A percentile compares a stretch with the other conserved stretches of the same genome.
Evolutionary conservation across 2,329 filamentous ascomycete species (phyloP).

Genomic region (Calonectria henricotiae): DNA sequence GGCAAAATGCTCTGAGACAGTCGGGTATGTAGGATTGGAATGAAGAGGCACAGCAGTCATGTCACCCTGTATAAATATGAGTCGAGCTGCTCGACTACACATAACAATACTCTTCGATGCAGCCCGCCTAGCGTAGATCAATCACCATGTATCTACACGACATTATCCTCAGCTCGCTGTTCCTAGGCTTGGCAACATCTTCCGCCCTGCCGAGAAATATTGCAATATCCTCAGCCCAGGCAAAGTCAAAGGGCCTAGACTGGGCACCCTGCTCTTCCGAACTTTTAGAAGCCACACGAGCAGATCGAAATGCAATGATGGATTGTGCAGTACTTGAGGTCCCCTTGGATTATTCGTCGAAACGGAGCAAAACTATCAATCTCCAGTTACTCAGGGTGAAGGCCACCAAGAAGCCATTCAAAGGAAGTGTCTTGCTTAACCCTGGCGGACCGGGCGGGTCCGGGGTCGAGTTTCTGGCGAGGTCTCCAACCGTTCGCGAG

Average conservation of each 20-base stretch:
- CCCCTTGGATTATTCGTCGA: conserved; percentile 2
- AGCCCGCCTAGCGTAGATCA: neutral
- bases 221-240: neutral
- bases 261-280: neutral
- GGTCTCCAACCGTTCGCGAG: neutral
- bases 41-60: neutral
- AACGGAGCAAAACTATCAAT: neutral
- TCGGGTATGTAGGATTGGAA: neutral
- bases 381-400: conserved; percentile 6
- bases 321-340: conserved; percentile 1
- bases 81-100: neutral
- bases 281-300: neutral
- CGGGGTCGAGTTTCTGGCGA: neutral
- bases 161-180: neutral
- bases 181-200: neutral
- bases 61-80: neutral
- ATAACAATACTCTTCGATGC: neutral
- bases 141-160: neutral
- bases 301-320: neutral
- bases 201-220: neutral
- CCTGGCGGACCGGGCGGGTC: conserved; percentile 2
- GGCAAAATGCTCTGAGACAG: no score
- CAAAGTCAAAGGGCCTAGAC: neutral
- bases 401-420: conserved; percentile 2
- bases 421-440: conserved; percentile 3